Evolutionary conservation across 106 monocot genomes (phyloP), one percentile per base, ranked within the genome.

Genomic region (Gastrodia elata): DNA sequence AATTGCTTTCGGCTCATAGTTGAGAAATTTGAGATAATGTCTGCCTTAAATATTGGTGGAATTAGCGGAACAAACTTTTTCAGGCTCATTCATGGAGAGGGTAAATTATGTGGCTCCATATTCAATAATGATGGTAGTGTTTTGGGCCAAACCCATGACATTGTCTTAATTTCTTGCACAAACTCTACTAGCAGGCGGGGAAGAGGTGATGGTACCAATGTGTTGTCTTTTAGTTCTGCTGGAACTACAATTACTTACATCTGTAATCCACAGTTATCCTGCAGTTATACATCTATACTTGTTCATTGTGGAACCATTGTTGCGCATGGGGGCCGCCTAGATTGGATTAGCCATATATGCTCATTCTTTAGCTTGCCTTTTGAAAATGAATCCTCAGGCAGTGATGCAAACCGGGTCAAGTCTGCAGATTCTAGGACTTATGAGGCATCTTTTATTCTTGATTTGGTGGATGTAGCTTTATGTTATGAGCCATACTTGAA

Each of bases 321-420:
- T 73, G 97, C 97, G 64, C 97, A 93, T 78, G 97, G 93, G 39
- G 91, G 90, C 38, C 90, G 93, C 46, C 56, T 91, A 34, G 97
- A 98, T 91, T 98, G 97, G 97, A 58, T 98, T 69, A 75, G 42
- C 80, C 46, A 81, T 44, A 77, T 98, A 71, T 76, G 68, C 55
- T 83, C 70, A 20, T 91, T 84, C 67, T 98, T 98, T 71, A 83
- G 71, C 58, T 79, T 64, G 41, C 59, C 82, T 78, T 41, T 75
- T 65, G 75, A 81, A 26, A 64, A 34, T 39, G 74, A 78, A 64
- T 33, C 75, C 30, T 59, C 75, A 6, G 36, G n/a, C 16, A 30
- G 41, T 71, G 77, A 73, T 79, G 44, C 6, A 37, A 44, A 24
- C 6, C 68, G 74, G 68, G 76, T 40, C 71, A 70, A 74, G 64